Percentiles rank a stretch among this genome's conserved stretches.
phyloP scores from a whole-genome alignment of 139 green algal species.

The Coccomyxa sp. region DNA sequence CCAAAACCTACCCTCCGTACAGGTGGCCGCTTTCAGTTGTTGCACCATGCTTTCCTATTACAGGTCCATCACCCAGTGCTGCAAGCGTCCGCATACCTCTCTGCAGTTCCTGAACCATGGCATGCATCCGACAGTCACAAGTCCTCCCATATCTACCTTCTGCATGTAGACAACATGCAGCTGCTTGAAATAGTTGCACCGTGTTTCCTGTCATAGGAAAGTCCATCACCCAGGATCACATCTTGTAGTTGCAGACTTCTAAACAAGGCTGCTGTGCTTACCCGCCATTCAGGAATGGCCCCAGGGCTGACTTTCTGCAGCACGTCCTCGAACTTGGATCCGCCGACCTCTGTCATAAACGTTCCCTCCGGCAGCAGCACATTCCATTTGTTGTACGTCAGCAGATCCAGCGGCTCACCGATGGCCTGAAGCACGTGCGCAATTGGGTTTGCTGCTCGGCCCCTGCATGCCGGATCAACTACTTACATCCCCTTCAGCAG shows the following conservation, averaged over 20 bases:
- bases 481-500: not conserved
- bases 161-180: too few species aligned
- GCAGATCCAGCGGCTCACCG: slow-evolving; percentile 69
- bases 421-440: slow-evolving; percentile 77
- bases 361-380: slow-evolving; percentile 89
- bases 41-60: too few species aligned
- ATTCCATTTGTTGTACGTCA: slow-evolving; percentile 93
- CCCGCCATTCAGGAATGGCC: slow-evolving; percentile 48
- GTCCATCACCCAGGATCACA: too few species aligned
- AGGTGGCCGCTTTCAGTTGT: too few species aligned
- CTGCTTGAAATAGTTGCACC: too few species aligned
- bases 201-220: too few species aligned
- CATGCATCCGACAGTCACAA: too few species aligned
- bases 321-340: slow-evolving; percentile 69
- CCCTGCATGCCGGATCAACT: not conserved
- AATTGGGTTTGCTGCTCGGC: slow-evolving; percentile 74
- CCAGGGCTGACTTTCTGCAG: slow-evolving; percentile 36
- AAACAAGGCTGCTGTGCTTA: not conserved
- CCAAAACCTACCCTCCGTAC: too few species aligned
- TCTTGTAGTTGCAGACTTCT: too few species aligned
- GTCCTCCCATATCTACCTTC: too few species aligned
- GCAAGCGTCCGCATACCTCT: slow-evolving; percentile 81
- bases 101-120: slow-evolving; percentile 45
- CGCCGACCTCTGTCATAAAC: slow-evolving; percentile 72
- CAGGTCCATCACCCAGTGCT: too few species aligned